phyloP scores from a whole-genome alignment of 345 rosid species.

The Ceriops decandra region DNA sequence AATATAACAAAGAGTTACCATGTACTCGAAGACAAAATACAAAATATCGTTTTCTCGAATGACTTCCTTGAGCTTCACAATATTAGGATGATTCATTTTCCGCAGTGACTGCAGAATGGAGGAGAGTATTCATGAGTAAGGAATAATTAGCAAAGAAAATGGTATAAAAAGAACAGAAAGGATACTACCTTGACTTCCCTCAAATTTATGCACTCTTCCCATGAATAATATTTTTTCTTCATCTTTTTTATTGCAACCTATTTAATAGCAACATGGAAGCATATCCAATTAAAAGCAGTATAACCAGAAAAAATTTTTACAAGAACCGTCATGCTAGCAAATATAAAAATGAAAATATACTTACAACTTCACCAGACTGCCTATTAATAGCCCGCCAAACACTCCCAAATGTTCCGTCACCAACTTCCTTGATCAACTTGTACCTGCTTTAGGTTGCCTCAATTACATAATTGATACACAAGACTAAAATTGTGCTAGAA shows the following conservation, averaged over 20 bases:
- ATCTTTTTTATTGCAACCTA: constrained; percentile 89
- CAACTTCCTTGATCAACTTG: constrained; percentile 62
- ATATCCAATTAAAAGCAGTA: neutral
- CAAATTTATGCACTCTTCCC: constrained; percentile 80
- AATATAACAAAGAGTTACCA: constrained; percentile 39
- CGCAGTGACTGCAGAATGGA: constrained; percentile 50
- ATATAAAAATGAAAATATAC: constrained; percentile 22
- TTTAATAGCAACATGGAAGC: neutral
- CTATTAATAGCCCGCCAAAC: constrained; percentile 77
- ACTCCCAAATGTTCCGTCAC: constrained; percentile 87
- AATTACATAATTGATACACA: neutral
- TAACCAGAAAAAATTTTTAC: neutral
- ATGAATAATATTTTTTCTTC: constrained; percentile 84
- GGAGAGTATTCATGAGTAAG: no score
- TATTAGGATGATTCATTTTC: constrained; percentile 81
- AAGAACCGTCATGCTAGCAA: neutral
- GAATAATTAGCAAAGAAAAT: no score
- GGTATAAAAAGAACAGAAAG: no score
- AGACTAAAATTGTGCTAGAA: neutral
- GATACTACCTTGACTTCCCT: constrained; percentile 49
- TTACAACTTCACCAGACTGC: constrained; percentile 74
- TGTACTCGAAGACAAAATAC: constrained; percentile 78
- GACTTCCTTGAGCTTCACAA: constrained; percentile 87
- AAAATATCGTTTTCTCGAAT: constrained; percentile 72
- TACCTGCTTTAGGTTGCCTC: neutral